Percentiles rank a stretch among this genome's conserved stretches.
Evolutionary conservation across 768 basidiomycete genomes (phyloP).

Genomic region (Galerina sulciceps): DNA sequence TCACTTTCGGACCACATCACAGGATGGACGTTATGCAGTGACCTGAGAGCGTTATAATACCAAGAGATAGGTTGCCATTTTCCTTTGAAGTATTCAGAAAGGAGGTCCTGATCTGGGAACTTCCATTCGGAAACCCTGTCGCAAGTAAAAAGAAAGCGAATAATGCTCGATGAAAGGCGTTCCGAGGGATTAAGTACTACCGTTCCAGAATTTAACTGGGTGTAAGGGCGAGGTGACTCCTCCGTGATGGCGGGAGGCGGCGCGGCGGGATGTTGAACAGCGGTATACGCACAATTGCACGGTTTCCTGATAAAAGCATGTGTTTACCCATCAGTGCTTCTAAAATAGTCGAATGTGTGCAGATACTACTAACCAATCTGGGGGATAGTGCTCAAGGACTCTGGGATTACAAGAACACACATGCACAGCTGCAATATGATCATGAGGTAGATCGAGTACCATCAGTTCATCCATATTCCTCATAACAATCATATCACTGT

Average conservation of each 20-base stretch:
- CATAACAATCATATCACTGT: slow-evolving; percentile 87
- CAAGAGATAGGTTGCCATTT: slow-evolving; percentile 82
- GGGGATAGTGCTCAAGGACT: slow-evolving; percentile 82
- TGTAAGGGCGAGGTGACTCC: slow-evolving; percentile 70
- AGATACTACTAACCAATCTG: slow-evolving; percentile 72
- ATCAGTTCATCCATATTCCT: slow-evolving; percentile 81
- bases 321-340: slow-evolving; percentile 12
- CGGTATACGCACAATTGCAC: slow-evolving; percentile 86
- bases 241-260: slow-evolving; percentile 36
- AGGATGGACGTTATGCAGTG: slow-evolving; percentile 74
- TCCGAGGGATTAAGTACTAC: slow-evolving; percentile 83
- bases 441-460: slow-evolving; percentile 61
- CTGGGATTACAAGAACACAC: slow-evolving; percentile 96
- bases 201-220: slow-evolving; percentile 88
- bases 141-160: slow-evolving; percentile 54
- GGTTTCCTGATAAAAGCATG: slow-evolving; percentile 68
- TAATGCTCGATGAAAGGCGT: slow-evolving; percentile 54
- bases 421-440: slow-evolving; percentile 86
- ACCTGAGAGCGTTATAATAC: slow-evolving; percentile 93
- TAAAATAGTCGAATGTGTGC: background rate
- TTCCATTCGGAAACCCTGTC: slow-evolving; percentile 44
- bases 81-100: slow-evolving; percentile 78
- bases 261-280: slow-evolving; percentile 49
- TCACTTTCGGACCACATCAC: slow-evolving; percentile 85
- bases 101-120: slow-evolving; percentile 94